Conservation (phyloP, 306 rosid species). For the Quercus bicolor region DNA sequence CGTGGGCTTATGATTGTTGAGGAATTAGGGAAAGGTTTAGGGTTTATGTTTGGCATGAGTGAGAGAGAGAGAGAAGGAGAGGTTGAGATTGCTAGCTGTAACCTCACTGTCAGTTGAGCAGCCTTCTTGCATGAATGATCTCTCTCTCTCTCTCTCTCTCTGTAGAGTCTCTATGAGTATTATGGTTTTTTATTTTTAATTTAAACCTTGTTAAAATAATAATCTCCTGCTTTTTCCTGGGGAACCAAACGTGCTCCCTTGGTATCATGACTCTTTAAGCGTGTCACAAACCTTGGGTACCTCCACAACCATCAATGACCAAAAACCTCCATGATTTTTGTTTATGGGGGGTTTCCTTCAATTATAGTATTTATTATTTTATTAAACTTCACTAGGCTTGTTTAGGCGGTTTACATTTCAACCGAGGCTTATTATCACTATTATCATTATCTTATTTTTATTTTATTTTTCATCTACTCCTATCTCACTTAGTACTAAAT, state of each 20-base stretch:
- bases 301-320: slow-evolving; percentile 40
- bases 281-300: slow-evolving; percentile 38
- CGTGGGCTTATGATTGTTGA: slow-evolving; percentile 49
- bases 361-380: not conserved
- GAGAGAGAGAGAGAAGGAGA: slow-evolving; percentile 23
- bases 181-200: not conserved
- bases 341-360: slow-evolving; percentile 31
- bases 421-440: not conserved
- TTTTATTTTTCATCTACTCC: not conserved
- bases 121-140: slow-evolving; percentile 82
- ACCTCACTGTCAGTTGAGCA: slow-evolving; percentile 84
- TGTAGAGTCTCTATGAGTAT: too few relatives aligned
- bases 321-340: slow-evolving; percentile 34
- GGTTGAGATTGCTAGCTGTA: slow-evolving; percentile 73
- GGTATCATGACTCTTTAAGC: slow-evolving; percentile 64
- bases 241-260: slow-evolving; percentile 75
- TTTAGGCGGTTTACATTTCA: slow-evolving; percentile 1
- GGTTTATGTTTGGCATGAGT: slow-evolving; percentile 47
- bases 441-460: not conserved
- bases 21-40: slow-evolving; percentile 43
- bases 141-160: slow-evolving; percentile 23
- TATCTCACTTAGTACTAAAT: not conserved
- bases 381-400: not conserved
- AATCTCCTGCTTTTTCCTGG: slow-evolving; percentile 30
- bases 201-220: not conserved